phyloP scores from a whole-genome alignment of 441 rosid species.

The Gossypium laxum region DNA sequence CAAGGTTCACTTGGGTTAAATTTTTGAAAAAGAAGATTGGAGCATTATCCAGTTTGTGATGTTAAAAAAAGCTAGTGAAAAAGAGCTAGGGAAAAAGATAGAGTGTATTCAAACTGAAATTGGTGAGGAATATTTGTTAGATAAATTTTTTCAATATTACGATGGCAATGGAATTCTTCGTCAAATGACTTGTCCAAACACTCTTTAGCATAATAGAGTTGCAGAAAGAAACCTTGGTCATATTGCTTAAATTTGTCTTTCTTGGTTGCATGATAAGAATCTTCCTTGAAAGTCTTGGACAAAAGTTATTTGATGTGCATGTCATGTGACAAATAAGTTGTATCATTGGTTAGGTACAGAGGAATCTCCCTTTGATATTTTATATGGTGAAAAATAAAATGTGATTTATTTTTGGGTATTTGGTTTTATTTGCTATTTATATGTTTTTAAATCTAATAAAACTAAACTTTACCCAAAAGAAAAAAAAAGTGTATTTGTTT shows the following conservation, averaged over 20 bases:
- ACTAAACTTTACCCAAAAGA: neutral
- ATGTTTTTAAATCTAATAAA: neutral
- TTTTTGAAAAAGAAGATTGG: conserved; percentile 8
- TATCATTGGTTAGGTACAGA: neutral
- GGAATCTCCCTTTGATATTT: conserved; percentile 9
- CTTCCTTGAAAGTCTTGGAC: conserved; percentile 12
- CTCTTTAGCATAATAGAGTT: neutral
- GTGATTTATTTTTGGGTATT: neutral
- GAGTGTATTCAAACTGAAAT: neutral
- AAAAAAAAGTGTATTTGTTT: neutral
- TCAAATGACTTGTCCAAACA: neutral
- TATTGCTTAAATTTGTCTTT: neutral
- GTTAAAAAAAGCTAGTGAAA: neutral
- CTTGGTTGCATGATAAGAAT: neutral
- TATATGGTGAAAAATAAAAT: neutral
- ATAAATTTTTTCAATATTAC: neutral
- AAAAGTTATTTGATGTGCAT: neutral
- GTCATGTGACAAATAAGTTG: neutral
- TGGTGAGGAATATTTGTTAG: neutral
- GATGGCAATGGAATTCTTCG: neutral
- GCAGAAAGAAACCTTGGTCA: neutral
- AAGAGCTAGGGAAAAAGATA: neutral
- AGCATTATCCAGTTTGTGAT: neutral
- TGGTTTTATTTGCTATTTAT: neutral
- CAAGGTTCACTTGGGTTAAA: neutral